Evolutionary conservation across 2,329 filamentous ascomycete genomes (phyloP), one percentile per base, ranked within the genome.

Genomic region (Aspergillus hiratsukae): DNA sequence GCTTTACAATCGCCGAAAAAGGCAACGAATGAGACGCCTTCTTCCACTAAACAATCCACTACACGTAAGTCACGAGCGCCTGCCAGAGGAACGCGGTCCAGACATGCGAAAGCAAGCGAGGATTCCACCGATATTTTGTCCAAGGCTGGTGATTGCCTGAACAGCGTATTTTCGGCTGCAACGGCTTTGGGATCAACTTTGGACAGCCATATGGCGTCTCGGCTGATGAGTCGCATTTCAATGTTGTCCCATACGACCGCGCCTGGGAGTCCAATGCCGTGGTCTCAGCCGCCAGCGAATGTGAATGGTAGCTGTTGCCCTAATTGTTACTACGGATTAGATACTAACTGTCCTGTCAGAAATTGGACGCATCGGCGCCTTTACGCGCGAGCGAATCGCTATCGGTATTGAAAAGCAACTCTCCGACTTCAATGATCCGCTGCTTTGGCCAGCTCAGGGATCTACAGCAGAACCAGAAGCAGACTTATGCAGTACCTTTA

Each of bases 401-500:
- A 76, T 78, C 50, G 59, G 64, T 25, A 71, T 75, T 35, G 81
- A 83, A 54, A 79, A 78, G 57, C 70, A 79, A 49, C 55, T 76
- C 29, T 66, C 70, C 3, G 67, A 73, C 4, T 72, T 75, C 14
- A 72, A 76, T n/a, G 76, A 80, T 19, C 75, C 76, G 8, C 66
- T 81, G 21, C 68, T 72, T 51, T 84, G 82, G 82, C 81, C 82
- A 7, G 63, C 68, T 2, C 64, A 67, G n/a, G 52, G 54, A 9
- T 56, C 64, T 1, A 52, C 57, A 2, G 51, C 57, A 3, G 61
- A 65, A 27, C 51, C 65, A 9, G 61, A 65, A 2, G 60, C 57
- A 27, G 58, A 65, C 9, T 81, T 87, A 60, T 81, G 86, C 65
- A 74, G 78, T 46, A 79, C 80, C 27, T 95, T 96, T 66, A 89